phyloP scores from a whole-genome alignment of 345 rosid species.

The Boechera divaricarpa region DNA sequence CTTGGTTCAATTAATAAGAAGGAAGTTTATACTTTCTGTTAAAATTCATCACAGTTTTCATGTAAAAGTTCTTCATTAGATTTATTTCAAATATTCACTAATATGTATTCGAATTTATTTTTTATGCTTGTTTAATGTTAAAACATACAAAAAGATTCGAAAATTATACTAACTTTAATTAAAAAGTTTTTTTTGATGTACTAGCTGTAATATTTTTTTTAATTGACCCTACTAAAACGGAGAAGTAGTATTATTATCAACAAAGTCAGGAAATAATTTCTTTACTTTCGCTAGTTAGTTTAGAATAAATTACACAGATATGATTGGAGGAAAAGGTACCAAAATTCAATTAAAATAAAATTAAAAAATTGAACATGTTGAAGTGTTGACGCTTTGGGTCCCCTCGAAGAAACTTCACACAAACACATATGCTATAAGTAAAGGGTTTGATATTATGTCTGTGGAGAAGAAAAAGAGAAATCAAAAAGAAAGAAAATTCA shows the following conservation, averaged over 20 bases:
- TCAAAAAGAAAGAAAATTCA: not conserved
- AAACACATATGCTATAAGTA: slow-evolving; percentile 42
- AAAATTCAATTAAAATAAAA: slow-evolving; percentile 26
- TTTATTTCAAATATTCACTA: not conserved
- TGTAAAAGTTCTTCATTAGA: not conserved
- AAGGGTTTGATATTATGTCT: slow-evolving; percentile 36
- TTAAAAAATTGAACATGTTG: slow-evolving; percentile 42
- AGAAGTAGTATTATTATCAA: slow-evolving; percentile 32
- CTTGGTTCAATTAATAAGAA: slow-evolving; percentile 13
- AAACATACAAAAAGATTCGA: not conserved
- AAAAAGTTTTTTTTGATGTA: not conserved
- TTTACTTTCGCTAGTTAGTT: slow-evolving; percentile 16
- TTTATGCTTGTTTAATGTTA: not conserved
- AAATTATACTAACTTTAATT: not conserved
- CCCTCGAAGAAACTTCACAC: slow-evolving; percentile 42
- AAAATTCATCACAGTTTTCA: slow-evolving; percentile 6
- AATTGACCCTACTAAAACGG: slow-evolving; percentile 25
- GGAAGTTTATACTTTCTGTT: not conserved
- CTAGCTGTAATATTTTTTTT: slow-evolving; percentile 18
- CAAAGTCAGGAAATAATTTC: slow-evolving; percentile 27
- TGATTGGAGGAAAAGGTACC: slow-evolving; percentile 40
- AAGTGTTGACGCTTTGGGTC: slow-evolving; percentile 72
- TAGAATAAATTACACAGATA: slow-evolving; percentile 28
- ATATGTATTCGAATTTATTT: not conserved
- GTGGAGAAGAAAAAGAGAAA: slow-evolving; percentile 19